Conservation (phyloP, 2,329 filamentous ascomycete species). For the Fusarium setosum region DNA sequence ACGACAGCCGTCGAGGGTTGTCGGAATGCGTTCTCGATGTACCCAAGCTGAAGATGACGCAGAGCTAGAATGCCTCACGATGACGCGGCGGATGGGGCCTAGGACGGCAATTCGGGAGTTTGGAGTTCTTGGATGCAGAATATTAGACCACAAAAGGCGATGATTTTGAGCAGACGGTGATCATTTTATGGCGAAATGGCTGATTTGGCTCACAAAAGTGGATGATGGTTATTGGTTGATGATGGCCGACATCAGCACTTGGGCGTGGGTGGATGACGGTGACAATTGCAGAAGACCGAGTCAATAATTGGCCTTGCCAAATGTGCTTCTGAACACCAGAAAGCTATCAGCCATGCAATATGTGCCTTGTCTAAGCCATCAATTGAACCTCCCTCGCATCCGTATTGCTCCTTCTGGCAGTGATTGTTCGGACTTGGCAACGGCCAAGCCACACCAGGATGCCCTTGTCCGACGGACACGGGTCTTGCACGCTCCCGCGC, state of each 20-base stretch:
- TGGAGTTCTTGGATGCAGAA: slow-evolving; percentile 36
- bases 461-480: slow-evolving; percentile 4
- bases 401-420: slow-evolving; percentile 18
- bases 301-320: no score
- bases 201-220: slow-evolving; percentile 7
- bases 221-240: slow-evolving; percentile 30
- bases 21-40: background rate
- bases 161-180: slow-evolving; percentile 8
- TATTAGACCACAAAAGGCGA: slow-evolving; percentile 12
- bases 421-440: slow-evolving; percentile 4
- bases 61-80: background rate
- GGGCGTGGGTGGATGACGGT: background rate
- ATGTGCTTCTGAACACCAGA: no score
- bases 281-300: slow-evolving; percentile 6
- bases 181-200: slow-evolving; percentile 14
- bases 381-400: slow-evolving; percentile 9
- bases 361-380: background rate
- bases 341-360: no score
- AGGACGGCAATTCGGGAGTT: slow-evolving; percentile 31
- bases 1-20: background rate
- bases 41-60: background rate
- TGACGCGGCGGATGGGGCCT: slow-evolving; percentile 2
- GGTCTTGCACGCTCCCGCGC: background rate
- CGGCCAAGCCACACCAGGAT: slow-evolving; percentile 22
- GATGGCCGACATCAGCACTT: slow-evolving; percentile 21